Percentiles rank a stretch among this genome's conserved stretches.
Conservation (phyloP, 257 asterid genomes). For the Scutellaria galericulata region DNA sequence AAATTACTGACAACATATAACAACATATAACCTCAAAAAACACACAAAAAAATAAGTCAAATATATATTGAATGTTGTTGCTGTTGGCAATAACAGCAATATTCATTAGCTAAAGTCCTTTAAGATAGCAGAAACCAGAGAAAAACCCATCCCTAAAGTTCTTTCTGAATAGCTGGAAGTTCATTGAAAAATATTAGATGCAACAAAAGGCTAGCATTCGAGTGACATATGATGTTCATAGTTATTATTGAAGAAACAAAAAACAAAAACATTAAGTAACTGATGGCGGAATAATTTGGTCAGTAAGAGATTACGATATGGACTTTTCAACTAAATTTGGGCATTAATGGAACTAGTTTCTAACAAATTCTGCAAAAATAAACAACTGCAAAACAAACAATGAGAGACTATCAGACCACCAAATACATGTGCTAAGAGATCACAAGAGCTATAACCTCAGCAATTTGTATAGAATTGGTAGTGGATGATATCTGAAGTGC, state of each 20-base stretch:
- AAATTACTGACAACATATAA: background rate
- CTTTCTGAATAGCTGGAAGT: slow-evolving; percentile 9
- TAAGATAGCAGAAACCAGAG: slow-evolving; percentile 10
- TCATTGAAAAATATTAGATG: background rate
- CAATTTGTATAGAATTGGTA: slow-evolving; percentile 6
- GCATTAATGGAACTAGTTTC: background rate
- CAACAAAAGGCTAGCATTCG: background rate
- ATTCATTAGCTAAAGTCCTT: slow-evolving; percentile 9
- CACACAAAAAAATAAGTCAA: background rate
- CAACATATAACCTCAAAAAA: slow-evolving; percentile 3
- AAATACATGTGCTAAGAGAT: background rate
- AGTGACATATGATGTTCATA: no score
- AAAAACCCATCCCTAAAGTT: background rate
- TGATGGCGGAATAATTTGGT: background rate
- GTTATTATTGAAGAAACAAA: slow-evolving; percentile 5
- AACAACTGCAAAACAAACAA: slow-evolving; percentile 16
- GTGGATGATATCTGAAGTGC: background rate
- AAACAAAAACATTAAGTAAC: background rate
- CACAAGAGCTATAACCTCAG: slow-evolving; percentile 20
- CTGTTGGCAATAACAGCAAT: background rate
- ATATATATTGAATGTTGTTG: slow-evolving; percentile 7
- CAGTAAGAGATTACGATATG: background rate
- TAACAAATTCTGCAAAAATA: slow-evolving; percentile 9
- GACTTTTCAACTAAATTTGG: slow-evolving; percentile 5
- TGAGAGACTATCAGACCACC: slow-evolving; percentile 17